Percentiles rank a stretch among this genome's conserved stretches.
Conservation (phyloP, 257 asterid genomes). For the Solanum ossicruentum region DNA sequence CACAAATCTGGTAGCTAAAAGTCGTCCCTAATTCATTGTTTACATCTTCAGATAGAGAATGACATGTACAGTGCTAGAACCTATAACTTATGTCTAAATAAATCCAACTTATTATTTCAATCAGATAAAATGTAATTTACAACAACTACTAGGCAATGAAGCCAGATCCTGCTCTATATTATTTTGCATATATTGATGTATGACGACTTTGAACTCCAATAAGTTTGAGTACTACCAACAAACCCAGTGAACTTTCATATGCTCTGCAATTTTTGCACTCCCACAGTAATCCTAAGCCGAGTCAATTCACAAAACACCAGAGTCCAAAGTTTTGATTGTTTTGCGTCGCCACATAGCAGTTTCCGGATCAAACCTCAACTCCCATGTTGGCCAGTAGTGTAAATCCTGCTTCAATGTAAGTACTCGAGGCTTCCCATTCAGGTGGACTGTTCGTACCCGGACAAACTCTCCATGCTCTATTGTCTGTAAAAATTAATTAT, state of each 20-base stretch:
- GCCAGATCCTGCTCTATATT: neutral
- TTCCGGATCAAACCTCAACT: slow-evolving; percentile 71
- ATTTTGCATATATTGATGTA: neutral
- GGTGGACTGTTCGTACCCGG: slow-evolving; percentile 73
- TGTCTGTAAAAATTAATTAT: slow-evolving; percentile 26
- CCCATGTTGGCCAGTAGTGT: slow-evolving; percentile 99
- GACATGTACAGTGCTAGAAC: neutral
- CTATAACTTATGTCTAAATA: neutral
- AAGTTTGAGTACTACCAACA: neutral
- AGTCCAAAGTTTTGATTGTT: slow-evolving; percentile 48
- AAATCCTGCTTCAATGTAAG: slow-evolving; percentile 91
- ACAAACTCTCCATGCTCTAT: slow-evolving; percentile 85
- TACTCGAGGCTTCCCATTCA: slow-evolving; percentile 90
- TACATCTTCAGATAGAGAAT: neutral
- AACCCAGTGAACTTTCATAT: neutral
- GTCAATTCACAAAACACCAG: neutral
- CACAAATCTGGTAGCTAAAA: neutral
- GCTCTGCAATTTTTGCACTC: neutral
- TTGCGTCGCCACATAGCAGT: slow-evolving; percentile 76
- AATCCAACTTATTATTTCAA: neutral
- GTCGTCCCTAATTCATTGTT: neutral
- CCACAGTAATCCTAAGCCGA: neutral
- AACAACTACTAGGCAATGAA: neutral
- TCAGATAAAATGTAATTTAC: neutral
- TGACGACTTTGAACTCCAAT: neutral